Percentiles rank a stretch among this genome's conserved stretches.
These are phyloP conservation scores for Taiozyma sp. DNA, from an alignment of 1,139 yeast genomes.

Conservation along the genomic window DNA sequence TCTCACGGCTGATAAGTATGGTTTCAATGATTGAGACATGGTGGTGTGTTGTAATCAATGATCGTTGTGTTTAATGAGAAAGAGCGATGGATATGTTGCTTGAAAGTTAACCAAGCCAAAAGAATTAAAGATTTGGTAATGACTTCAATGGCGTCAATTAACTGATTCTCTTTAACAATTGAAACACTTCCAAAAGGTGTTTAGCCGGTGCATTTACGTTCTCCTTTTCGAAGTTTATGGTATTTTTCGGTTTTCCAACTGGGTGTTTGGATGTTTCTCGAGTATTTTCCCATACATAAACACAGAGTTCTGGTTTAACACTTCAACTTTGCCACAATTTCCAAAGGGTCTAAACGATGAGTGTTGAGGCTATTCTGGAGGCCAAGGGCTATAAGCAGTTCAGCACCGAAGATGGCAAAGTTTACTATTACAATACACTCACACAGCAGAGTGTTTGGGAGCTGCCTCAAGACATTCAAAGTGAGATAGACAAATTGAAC, in stretches of 20 bases:
- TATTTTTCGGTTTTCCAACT: neutral
- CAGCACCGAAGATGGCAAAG: slow-evolving; percentile 61
- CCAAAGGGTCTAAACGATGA: neutral
- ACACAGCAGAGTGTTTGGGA: slow-evolving; percentile 81
- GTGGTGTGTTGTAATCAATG: neutral
- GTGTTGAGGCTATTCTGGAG: slow-evolving; percentile 3
- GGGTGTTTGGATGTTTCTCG: neutral
- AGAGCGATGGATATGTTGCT: neutral
- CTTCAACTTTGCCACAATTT: too few species aligned
- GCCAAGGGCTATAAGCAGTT: slow-evolving; percentile 54
- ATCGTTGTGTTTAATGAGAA: too few species aligned
- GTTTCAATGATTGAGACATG: slow-evolving; percentile 88
- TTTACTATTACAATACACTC: slow-evolving; percentile 63
- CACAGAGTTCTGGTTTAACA: too few species aligned
- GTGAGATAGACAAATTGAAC: slow-evolving; percentile 9
- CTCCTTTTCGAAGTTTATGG: neutral
- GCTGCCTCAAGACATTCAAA: slow-evolving; percentile 42
- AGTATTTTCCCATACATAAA: too few species aligned
- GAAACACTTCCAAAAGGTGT: neutral
- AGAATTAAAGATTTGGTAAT: too few species aligned
- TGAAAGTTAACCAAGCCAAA: neutral
- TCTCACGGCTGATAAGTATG: slow-evolving; percentile 91
- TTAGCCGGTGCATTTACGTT: neutral
- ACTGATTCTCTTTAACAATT: neutral
- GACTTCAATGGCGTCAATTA: neutral